Conservation (phyloP, 176 grass and related monocot species). For the Raddia guianensis region DNA sequence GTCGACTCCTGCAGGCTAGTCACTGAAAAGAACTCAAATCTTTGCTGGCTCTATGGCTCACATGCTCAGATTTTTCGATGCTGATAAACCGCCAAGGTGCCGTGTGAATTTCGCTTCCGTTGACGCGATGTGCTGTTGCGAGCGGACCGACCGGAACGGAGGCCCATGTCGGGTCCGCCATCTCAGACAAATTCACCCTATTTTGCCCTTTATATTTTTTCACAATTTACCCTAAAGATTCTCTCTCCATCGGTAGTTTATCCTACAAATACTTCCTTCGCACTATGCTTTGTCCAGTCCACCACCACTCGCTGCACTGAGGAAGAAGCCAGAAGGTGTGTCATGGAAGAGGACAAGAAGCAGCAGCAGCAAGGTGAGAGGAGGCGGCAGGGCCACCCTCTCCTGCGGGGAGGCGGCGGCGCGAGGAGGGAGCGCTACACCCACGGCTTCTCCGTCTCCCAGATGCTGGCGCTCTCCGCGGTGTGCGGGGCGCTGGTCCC, state of each 20-base stretch:
- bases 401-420: conserved; percentile 55
- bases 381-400: conserved; percentile 59
- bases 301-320: not conserved
- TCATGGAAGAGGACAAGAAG: conserved; percentile 41
- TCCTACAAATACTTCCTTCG: too few relatives aligned
- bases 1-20: too few relatives aligned
- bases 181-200: too few relatives aligned
- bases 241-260: too few relatives aligned
- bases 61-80: not conserved
- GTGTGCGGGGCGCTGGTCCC: conserved; percentile 66
- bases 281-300: too few relatives aligned
- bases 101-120: not conserved
- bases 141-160: too few relatives aligned
- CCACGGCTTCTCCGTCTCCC: conserved; percentile 78
- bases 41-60: too few relatives aligned
- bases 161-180: not conserved
- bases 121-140: not conserved
- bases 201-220: too few relatives aligned
- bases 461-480: conserved; percentile 64
- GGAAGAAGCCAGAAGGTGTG: not conserved
- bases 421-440: conserved; percentile 48
- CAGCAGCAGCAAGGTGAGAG: not conserved
- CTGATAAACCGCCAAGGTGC: not conserved
- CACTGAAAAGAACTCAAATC: too few relatives aligned
- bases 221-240: too few relatives aligned